Percentiles rank a stretch among this genome's conserved stretches.
Conservation (phyloP, 2,329 filamentous ascomycete genomes). For the Pseudogymnoascus sp. region DNA sequence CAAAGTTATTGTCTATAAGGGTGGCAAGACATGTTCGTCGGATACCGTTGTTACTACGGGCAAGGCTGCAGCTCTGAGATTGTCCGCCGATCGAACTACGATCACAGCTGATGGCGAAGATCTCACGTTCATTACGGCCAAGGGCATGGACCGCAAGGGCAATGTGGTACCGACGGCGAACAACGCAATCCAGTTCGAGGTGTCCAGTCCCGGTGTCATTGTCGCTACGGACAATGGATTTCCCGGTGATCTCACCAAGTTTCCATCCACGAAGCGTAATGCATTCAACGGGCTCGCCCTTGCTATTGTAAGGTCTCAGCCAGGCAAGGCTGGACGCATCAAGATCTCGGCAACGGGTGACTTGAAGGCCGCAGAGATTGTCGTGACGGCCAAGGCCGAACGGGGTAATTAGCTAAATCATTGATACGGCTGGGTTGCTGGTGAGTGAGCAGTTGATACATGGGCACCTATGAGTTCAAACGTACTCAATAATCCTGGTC, state of each 20-base stretch:
- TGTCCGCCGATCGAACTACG: background rate
- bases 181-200: background rate
- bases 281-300: background rate
- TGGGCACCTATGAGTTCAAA: background rate
- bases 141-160: background rate
- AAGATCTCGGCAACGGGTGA: background rate
- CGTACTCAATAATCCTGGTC: no score
- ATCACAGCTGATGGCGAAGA: background rate
- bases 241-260: background rate
- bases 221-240: background rate
- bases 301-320: background rate
- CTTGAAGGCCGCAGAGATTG: background rate
- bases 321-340: background rate
- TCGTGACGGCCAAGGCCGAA: background rate
- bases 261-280: background rate
- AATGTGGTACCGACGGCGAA: background rate
- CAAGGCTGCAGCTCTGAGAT: background rate
- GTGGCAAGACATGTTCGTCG: background rate
- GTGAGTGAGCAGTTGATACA: background rate
- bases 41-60: background rate
- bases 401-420: background rate
- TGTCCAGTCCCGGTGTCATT: background rate
- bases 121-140: background rate
- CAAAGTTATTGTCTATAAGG: background rate
- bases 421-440: background rate